phyloP scores from a whole-genome alignment of 2,329 filamentous ascomycete species.

The Ophiobolus disseminans region DNA sequence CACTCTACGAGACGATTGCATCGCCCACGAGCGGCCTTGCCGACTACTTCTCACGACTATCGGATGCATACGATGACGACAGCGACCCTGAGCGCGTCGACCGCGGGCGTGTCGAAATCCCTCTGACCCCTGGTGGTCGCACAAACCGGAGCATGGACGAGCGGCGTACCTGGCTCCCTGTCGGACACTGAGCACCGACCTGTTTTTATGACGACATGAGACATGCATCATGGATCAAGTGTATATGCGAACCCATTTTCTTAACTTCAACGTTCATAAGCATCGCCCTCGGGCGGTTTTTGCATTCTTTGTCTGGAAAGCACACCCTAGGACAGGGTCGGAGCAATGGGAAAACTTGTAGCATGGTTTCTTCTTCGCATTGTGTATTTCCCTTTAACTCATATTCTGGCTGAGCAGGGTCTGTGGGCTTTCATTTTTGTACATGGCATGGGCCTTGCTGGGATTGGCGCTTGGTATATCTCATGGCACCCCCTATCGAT shows the following conservation, averaged over 20 bases:
- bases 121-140: slow-evolving; percentile 68
- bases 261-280: background rate
- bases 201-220: slow-evolving; percentile 39
- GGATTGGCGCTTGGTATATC: too few relatives aligned
- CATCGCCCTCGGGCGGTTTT: slow-evolving; percentile 4
- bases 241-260: background rate
- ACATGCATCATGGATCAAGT: slow-evolving; percentile 19
- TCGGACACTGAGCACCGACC: slow-evolving; percentile 39
- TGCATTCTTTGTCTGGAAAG: background rate
- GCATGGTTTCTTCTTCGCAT: background rate
- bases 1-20: slow-evolving; percentile 81
- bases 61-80: slow-evolving; percentile 69
- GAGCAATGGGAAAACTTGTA: too few relatives aligned
- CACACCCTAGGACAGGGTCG: background rate
- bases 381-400: background rate
- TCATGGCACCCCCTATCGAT: too few relatives aligned
- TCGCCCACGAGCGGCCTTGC: slow-evolving; percentile 74
- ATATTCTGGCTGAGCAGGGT: too few relatives aligned
- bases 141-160: slow-evolving; percentile 71
- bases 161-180: slow-evolving; percentile 61
- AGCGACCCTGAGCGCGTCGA: slow-evolving; percentile 55
- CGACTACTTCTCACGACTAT: slow-evolving; percentile 85
- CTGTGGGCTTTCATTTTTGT: too few relatives aligned
- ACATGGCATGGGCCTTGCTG: too few relatives aligned
- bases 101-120: slow-evolving; percentile 60